Conservation (phyloP, 768 basidiomycete genomes). For the Calocybe gangraenosa region DNA sequence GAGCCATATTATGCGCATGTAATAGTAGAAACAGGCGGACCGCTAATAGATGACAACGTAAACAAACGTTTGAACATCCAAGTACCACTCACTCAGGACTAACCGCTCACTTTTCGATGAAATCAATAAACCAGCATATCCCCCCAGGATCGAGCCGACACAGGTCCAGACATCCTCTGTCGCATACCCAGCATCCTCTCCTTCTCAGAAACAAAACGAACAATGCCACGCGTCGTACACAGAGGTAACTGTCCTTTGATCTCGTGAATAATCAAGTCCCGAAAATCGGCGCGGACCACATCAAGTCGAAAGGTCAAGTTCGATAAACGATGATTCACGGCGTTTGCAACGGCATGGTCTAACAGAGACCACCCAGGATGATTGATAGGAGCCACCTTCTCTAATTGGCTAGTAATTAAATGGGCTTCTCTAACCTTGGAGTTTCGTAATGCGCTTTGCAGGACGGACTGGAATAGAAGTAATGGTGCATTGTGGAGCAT, state of each 20-base stretch:
- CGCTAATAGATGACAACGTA: too few species aligned
- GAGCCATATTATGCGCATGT: too few species aligned
- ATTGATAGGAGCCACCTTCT: not conserved
- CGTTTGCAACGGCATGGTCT: not conserved
- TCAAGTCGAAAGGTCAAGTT: not conserved
- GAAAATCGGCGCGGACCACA: not conserved
- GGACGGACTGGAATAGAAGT: not conserved
- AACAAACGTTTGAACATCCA: too few species aligned
- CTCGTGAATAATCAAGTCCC: conserved; percentile 1
- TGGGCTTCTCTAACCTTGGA: conserved; percentile 3
- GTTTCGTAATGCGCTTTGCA: not conserved
- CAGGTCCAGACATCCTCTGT: not conserved
- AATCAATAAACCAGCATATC: not conserved
- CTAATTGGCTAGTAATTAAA: not conserved
- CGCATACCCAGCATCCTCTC: not conserved
- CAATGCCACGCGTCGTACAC: not conserved
- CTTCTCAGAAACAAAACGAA: conserved; percentile 2
- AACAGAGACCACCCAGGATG: not conserved
- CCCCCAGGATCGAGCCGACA: conserved; percentile 1
- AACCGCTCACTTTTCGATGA: too few species aligned
- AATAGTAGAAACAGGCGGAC: too few species aligned
- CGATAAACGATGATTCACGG: not conserved
- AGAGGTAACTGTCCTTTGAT: not conserved
- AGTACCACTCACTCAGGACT: too few species aligned
- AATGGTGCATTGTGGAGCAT: conserved; percentile 1